Percentiles rank a stretch among this genome's conserved stretches.
Evolutionary conservation across 495 filamentous ascomycete species (phyloP).

Genomic region (Aspergillus cavernicola): DNA sequence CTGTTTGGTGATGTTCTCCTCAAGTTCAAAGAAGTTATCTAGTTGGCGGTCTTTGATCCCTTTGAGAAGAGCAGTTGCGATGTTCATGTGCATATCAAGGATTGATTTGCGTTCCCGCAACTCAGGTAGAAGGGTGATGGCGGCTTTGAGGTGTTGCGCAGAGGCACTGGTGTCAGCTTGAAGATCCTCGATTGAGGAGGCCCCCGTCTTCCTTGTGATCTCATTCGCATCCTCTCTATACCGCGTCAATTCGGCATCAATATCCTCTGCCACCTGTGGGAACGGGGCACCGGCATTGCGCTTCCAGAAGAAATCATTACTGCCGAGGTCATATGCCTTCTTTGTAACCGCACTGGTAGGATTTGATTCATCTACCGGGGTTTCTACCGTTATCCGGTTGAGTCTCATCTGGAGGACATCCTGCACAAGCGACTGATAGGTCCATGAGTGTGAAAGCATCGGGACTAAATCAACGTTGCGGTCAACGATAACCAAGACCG

Average conservation of each 20-base stretch:
- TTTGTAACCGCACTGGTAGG: conserved; percentile 68
- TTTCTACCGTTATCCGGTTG: conserved; percentile 94
- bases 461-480: conserved; percentile 93
- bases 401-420: conserved; percentile 92
- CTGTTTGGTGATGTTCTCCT: conserved; percentile 91
- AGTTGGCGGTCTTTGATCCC: conserved; percentile 93
- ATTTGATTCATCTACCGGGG: conserved; percentile 68
- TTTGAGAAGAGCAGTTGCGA: conserved; percentile 77
- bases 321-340: conserved; percentile 82
- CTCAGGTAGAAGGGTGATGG: conserved; percentile 89
- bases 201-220: conserved; percentile 91
- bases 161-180: conserved; percentile 84
- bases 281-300: conserved; percentile 92
- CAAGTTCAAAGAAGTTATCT: conserved; percentile 93
- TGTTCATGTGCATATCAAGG: conserved; percentile 99
- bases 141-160: conserved; percentile 91
- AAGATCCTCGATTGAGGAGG: conserved; percentile 87
- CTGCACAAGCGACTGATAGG: conserved; percentile 92
- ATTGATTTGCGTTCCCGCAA: conserved; percentile 85
- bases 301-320: conserved; percentile 96
- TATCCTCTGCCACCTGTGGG: conserved; percentile 94
- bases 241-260: conserved; percentile 83
- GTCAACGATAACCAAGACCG: conserved; percentile 86
- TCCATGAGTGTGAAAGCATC: conserved; percentile 99
- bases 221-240: conserved; percentile 96